Evolutionary conservation across 257 asterid species (phyloP), one percentile per base, ranked within the genome.

Genomic region (Verbascum thapsus): DNA sequence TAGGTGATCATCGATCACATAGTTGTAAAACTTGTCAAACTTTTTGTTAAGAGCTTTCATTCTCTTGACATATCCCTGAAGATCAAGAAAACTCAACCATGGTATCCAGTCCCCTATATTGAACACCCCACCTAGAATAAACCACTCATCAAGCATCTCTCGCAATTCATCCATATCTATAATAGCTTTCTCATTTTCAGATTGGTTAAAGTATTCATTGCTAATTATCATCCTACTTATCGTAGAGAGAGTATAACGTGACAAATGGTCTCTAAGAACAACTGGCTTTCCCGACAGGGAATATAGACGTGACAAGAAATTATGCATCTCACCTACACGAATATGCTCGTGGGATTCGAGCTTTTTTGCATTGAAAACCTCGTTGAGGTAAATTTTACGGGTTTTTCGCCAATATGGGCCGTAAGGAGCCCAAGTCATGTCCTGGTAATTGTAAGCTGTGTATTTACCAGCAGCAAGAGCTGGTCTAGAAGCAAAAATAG

Each of bases 91-190:
- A 20, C 12, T 20, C 10, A 67, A 64, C 68, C 72, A 73, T 0
- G 78, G 78, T 6, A 67, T 56, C 78, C 78, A 73, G 37, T 73
- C 74, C 37, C 74, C 61, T 11, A 67, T 43, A 38, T 61, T 60
- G n/a, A 53, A 3, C 61, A n/a, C 69, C 7, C 69, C 73, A 20
- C 44, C 54, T 2, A 60, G 55, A 7, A 66, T 9, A 15, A 43
- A 45, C 69, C 72, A 58, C 32, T 37, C 34, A 2, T 35, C 41
- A 10, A 34, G 12, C 63, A 74, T 9, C 10, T 23, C 69, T 22
- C 48, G 49, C 35, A 74, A 39, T 30, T 70, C 70, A 10, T 35
- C 51, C 17, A 64, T 7, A 9, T 47, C 35, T 18, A 68, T 11
- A n/a, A n/a, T n/a, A n/a, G n/a, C n/a, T n/a, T n/a, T n/a, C n/a